Evolutionary conservation across 2,329 filamentous ascomycete genomes (phyloP).

Genomic region (Hypomyces perniciosus): DNA sequence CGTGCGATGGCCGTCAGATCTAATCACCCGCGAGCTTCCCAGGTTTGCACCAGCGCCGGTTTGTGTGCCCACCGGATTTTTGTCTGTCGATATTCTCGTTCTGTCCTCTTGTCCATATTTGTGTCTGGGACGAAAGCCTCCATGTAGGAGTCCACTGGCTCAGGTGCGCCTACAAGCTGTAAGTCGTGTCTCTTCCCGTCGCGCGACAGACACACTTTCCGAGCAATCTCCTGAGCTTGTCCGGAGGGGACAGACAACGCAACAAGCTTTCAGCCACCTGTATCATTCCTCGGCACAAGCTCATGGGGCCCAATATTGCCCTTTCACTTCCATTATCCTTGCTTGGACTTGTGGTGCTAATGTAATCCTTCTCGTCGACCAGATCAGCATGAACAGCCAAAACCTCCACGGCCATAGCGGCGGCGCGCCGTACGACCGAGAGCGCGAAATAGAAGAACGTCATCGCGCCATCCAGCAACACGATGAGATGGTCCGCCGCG

Average conservation of each 20-base stretch:
- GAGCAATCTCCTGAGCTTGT: slow-evolving; percentile 8
- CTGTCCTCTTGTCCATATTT: neutral
- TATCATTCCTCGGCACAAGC: neutral
- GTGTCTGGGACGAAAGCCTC: slow-evolving; percentile 19
- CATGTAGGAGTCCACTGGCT: slow-evolving; percentile 31
- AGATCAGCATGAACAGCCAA: slow-evolving; percentile 41
- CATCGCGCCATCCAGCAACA: slow-evolving; percentile 42
- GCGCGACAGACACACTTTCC: slow-evolving; percentile 16
- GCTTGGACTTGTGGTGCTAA: slow-evolving; percentile 4
- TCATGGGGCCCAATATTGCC: neutral
- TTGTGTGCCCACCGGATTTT: slow-evolving; percentile 9
- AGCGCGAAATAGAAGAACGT: slow-evolving; percentile 44
- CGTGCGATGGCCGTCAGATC: slow-evolving; percentile 27
- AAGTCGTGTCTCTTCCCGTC: slow-evolving; percentile 22
- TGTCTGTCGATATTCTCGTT: slow-evolving; percentile 1
- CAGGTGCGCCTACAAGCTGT: slow-evolving; percentile 30
- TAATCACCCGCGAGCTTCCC: slow-evolving; percentile 31
- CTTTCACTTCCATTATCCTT: neutral
- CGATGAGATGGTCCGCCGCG: slow-evolving; percentile 46
- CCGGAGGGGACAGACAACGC: neutral
- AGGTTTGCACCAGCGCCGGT: slow-evolving; percentile 28
- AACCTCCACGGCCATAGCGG: slow-evolving; percentile 35
- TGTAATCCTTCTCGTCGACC: neutral
- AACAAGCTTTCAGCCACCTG: neutral
- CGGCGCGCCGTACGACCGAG: slow-evolving; percentile 40